A percentile compares a stretch with the other conserved stretches of the same genome.
Evolutionary conservation across 2,329 filamentous ascomycete species (phyloP).

Genomic region (Cordyceps fumosorosea): DNA sequence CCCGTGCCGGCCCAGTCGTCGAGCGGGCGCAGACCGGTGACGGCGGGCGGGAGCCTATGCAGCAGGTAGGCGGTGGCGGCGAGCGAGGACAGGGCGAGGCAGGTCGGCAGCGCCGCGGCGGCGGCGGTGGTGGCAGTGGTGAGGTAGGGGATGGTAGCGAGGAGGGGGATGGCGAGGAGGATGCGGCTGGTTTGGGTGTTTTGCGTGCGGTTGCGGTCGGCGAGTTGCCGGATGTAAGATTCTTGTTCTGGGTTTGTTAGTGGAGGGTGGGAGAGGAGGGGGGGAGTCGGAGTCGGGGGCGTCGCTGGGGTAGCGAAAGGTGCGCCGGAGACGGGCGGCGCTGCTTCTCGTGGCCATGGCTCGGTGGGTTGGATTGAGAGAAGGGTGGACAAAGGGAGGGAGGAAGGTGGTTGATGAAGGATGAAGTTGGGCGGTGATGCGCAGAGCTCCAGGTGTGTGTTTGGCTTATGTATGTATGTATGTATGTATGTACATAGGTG

Average conservation of each 20-base stretch:
- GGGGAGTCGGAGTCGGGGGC: constrained; percentile 7
- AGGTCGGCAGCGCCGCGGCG: constrained; percentile 35
- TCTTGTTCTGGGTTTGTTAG: constrained; percentile 10
- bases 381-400: neutral
- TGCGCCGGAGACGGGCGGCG: constrained; percentile 12
- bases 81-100: constrained; percentile 59
- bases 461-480: too few species aligned
- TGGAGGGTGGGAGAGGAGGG: neutral
- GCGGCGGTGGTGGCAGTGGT: constrained; percentile 21
- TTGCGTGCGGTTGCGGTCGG: constrained; percentile 5
- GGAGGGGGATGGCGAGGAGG: constrained; percentile 42
- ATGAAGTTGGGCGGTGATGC: too few species aligned
- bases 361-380: neutral
- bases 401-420: neutral
- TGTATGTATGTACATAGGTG: too few species aligned
- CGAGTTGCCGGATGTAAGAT: constrained; percentile 11
- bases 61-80: constrained; percentile 56
- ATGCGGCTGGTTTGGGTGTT: constrained; percentile 12
- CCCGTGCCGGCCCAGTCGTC: constrained; percentile 35
- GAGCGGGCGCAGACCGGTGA: constrained; percentile 45
- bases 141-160: constrained; percentile 35
- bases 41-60: constrained; percentile 45
- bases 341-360: constrained; percentile 24
- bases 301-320: constrained; percentile 32
- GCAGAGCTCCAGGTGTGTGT: too few species aligned